A percentile compares a stretch with the other conserved stretches of the same genome.
phyloP scores from a whole-genome alignment of 202 grass and related monocot genomes.

The Carex arenaria region DNA sequence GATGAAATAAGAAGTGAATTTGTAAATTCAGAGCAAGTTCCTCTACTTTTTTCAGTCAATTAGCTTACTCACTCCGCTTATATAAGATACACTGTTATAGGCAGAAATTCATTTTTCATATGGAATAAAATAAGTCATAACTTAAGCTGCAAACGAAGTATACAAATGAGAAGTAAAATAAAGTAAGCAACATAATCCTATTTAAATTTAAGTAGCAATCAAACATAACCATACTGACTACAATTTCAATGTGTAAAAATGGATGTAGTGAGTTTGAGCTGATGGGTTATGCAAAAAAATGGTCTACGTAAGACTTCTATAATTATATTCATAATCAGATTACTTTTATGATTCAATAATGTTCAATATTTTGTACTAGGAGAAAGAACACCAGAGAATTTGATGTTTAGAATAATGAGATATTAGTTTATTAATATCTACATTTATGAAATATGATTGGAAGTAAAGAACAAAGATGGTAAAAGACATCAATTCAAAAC shows the following conservation, averaged over 20 bases:
- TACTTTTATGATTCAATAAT: not conserved
- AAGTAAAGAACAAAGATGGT: not conserved
- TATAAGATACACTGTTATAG: too few species aligned
- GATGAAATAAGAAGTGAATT: too few species aligned
- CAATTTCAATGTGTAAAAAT: not conserved
- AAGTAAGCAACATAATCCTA: too few species aligned
- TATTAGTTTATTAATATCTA: not conserved
- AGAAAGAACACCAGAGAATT: not conserved
- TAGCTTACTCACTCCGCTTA: too few species aligned
- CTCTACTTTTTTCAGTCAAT: too few species aligned
- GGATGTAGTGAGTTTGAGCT: too few species aligned
- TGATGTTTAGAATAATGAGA: not conserved
- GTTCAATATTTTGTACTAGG: not conserved
- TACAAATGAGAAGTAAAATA: too few species aligned
- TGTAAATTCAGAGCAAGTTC: too few species aligned
- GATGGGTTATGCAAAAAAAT: not conserved
- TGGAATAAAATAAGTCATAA: too few species aligned
- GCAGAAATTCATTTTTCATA: too few species aligned
- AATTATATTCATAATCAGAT: not conserved
- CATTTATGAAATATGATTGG: not conserved
- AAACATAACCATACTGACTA: not conserved
- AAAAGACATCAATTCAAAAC: not conserved
- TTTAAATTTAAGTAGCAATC: too few species aligned
- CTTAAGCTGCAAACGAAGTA: too few species aligned
- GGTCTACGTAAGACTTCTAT: not conserved